Evolutionary conservation across 495 filamentous ascomycete genomes (phyloP), one percentile per base, ranked within the genome.

Genomic region (Penicillium soppii): DNA sequence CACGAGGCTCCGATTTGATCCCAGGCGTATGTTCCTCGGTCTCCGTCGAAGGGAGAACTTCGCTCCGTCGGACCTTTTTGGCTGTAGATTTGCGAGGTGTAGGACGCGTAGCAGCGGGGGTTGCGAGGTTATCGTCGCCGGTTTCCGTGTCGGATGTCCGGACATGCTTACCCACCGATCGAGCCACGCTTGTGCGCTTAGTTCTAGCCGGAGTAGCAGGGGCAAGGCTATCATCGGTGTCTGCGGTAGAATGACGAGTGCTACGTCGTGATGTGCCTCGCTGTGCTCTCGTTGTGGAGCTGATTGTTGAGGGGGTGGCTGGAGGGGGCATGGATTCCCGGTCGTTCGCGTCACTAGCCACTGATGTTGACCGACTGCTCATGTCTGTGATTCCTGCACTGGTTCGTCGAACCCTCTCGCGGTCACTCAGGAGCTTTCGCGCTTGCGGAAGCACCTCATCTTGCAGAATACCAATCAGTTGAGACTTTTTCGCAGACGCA

Each of bases 371-470:
- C 68, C 71, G 82, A 70, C 76, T 85, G 50, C 66, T 84, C 79
- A 85, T 81, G 60, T 97, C 84, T 23, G 86, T 83, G 47, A 98
- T 98, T 21, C 95, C 95, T 60, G 74, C 82, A 58, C 89, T 89
- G 5, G 86, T 88, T 33, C 91, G 82, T 72, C 87, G 86, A 10
- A 89, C 90, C 25, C 84, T 78, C 25, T 87, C 83, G 52, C 86
- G 83, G 19, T 84, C 81, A n/a, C 80, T 78, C 22, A 95, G 71
- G 12, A 96, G 80, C 61, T 85, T 88, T 53, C 78, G 81, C 5
- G 90, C 84, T 57, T 89, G 82, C 1, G 94, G 89, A 7, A 87
- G 69, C 30, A 98, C 79, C 49, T 92, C 76, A 33, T 88, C 76
- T 58, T 88, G 85, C 65, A 98, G 90, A 22, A 97, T 76, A 4